Conservation (phyloP, 768 basidiomycete species). For the Lactarius hatsudake region DNA sequence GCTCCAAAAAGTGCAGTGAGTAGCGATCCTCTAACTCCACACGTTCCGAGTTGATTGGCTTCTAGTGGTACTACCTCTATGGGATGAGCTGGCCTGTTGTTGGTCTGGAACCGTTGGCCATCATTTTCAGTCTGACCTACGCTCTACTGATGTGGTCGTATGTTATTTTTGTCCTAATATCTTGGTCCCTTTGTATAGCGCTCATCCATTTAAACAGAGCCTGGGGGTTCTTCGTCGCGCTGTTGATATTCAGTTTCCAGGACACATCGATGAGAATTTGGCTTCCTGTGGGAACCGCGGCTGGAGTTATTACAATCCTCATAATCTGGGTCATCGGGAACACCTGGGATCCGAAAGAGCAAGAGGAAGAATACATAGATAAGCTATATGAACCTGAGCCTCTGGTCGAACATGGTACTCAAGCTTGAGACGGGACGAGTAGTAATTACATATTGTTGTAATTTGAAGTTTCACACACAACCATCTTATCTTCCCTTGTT, state of each 20-base stretch:
- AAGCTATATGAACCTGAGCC: neutral
- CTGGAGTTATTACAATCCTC: neutral
- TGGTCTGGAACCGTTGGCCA: constrained; percentile 50
- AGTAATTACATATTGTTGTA: neutral
- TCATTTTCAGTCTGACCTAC: constrained; percentile 54
- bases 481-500: neutral
- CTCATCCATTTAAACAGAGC: constrained; percentile 32
- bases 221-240: constrained; percentile 41
- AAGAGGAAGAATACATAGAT: neutral
- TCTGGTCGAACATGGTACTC: neutral
- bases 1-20: constrained; percentile 29
- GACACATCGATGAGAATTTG: neutral
- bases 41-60: neutral
- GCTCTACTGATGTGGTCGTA: constrained; percentile 38
- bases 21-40: constrained; percentile 14
- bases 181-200: neutral
- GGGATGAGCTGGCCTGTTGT: constrained; percentile 32
- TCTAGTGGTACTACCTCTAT: constrained; percentile 31
- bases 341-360: constrained; percentile 8
- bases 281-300: neutral
- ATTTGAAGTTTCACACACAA: neutral
- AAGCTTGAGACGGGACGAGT: neutral
- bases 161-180: neutral
- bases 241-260: constrained; percentile 27
- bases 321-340: constrained; percentile 9